A percentile compares a stretch with the other conserved stretches of the same genome.
Conservation (phyloP, 2,329 filamentous ascomycete species). For the Aspergillus novoparasiticus region DNA sequence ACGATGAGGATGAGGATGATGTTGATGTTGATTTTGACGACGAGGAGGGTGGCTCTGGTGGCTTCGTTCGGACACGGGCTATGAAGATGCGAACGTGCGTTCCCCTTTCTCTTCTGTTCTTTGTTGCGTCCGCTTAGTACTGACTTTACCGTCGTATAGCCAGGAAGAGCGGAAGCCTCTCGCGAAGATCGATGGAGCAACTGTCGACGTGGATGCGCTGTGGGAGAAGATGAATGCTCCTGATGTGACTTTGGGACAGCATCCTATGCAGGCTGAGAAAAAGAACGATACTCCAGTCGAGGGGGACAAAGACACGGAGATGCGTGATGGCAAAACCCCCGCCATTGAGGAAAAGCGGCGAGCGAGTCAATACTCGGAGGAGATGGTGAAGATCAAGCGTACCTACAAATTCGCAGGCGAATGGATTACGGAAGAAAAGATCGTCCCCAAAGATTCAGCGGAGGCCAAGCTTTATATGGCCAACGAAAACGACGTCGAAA, state of each 20-base stretch:
- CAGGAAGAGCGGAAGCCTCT: constrained; percentile 52
- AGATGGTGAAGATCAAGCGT: constrained; percentile 58
- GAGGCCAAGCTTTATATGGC: constrained; percentile 58
- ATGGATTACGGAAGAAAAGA: constrained; percentile 56
- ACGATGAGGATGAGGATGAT: constrained; percentile 42
- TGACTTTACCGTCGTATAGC: constrained; percentile 26
- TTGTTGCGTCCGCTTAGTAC: neutral
- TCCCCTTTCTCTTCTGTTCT: neutral
- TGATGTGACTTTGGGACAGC: constrained; percentile 18
- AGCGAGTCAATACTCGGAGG: constrained; percentile 33
- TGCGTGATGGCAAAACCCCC: constrained; percentile 18
- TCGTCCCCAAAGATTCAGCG: constrained; percentile 55
- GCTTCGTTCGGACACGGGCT: constrained; percentile 56
- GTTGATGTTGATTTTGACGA: constrained; percentile 37
- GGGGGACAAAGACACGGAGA: constrained; percentile 16
- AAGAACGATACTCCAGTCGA: constrained; percentile 18
- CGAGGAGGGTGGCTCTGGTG: constrained; percentile 50
- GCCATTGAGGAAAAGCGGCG: constrained; percentile 14
- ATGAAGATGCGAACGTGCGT: constrained; percentile 53
- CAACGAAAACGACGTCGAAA: constrained; percentile 41
- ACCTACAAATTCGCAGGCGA: constrained; percentile 62
- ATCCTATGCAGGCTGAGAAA: constrained; percentile 18
- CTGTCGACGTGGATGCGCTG: constrained; percentile 57
- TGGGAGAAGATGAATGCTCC: constrained; percentile 56
- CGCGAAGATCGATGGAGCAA: constrained; percentile 53